phyloP scores from a whole-genome alignment of 2,329 filamentous ascomycete genomes.

The Huntiella savannae region DNA sequence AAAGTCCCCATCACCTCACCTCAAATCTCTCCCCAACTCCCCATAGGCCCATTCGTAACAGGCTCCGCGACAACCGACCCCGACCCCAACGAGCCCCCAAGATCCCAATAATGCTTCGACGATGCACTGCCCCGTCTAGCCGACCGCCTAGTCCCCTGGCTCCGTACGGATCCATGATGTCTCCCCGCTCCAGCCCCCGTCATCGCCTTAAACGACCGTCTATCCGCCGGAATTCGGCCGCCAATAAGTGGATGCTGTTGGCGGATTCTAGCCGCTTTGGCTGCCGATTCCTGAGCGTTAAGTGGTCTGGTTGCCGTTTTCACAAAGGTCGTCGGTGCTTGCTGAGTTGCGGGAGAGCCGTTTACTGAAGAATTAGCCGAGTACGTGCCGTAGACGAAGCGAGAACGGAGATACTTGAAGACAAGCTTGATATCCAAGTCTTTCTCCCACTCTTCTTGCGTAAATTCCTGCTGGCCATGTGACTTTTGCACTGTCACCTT shows the following conservation, averaged over 20 bases:
- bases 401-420: slow-evolving; percentile 66
- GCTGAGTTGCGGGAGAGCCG: slow-evolving; percentile 24
- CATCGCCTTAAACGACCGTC: slow-evolving; percentile 36
- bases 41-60: slow-evolving; percentile 42
- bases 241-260: slow-evolving; percentile 78
- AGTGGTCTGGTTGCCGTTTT: slow-evolving; percentile 17
- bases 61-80: slow-evolving; percentile 38
- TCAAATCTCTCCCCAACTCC: slow-evolving; percentile 56
- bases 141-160: slow-evolving; percentile 64
- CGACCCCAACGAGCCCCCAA: slow-evolving; percentile 62
- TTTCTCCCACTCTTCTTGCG: slow-evolving; percentile 78
- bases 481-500: not conserved
- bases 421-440: slow-evolving; percentile 82
- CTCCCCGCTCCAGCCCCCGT: slow-evolving; percentile 21
- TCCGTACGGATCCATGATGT: slow-evolving; percentile 48
- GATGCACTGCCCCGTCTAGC: slow-evolving; percentile 49
- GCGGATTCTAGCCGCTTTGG: slow-evolving; percentile 65
- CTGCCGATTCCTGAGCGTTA: slow-evolving; percentile 44
- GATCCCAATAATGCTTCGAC: slow-evolving; percentile 79
- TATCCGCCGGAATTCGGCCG: slow-evolving; percentile 32
- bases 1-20: too few species aligned
- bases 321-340: slow-evolving; percentile 16
- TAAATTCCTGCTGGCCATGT: slow-evolving; percentile 20
- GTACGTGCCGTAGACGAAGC: slow-evolving; percentile 38
- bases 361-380: slow-evolving; percentile 20